phyloP scores from a whole-genome alignment of 208 protist species.

The Strigomonas oncopelti region DNA sequence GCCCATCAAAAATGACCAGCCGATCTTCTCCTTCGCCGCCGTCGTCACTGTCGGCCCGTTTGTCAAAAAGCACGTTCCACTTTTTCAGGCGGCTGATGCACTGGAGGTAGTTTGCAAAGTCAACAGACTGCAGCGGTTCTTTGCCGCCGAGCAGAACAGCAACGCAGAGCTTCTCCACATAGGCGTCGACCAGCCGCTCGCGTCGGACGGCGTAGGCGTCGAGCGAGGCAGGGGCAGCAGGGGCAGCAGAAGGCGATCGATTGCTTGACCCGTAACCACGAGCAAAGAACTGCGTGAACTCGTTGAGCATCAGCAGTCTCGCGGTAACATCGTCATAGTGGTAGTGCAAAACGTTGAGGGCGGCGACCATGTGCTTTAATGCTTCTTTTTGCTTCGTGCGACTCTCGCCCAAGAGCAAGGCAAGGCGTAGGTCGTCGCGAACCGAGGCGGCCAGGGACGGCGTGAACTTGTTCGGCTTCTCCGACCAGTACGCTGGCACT shows the following conservation, averaged over 20 bases:
- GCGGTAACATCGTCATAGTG: neutral
- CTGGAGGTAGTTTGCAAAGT: conserved; percentile 64
- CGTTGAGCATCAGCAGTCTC: conserved; percentile 8
- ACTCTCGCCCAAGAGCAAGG: neutral
- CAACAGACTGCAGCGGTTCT: conserved; percentile 42
- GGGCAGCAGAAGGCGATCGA: neutral
- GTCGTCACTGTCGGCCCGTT: neutral
- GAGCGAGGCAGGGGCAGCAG: too few relatives aligned
- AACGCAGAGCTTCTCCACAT: neutral
- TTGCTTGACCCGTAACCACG: neutral
- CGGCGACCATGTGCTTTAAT: neutral
- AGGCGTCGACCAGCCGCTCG: neutral
- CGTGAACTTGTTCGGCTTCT: neutral
- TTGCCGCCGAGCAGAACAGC: conserved; percentile 16
- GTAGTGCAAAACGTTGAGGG: neutral
- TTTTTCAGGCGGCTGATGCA: conserved; percentile 43
- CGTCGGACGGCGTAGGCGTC: too few relatives aligned
- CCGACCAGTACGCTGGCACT: neutral
- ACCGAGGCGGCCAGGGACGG: neutral
- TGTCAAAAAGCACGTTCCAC: conserved; percentile 18
- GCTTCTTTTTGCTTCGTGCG: neutral
- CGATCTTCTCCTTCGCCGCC: neutral
- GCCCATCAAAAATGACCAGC: conserved; percentile 14
- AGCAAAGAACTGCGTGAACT: conserved; percentile 1
- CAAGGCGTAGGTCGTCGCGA: conserved; percentile 5